Base-by-base conservation (phyloP, 192 early-diverging fungal species). In the Pilaira anomala region DNA sequence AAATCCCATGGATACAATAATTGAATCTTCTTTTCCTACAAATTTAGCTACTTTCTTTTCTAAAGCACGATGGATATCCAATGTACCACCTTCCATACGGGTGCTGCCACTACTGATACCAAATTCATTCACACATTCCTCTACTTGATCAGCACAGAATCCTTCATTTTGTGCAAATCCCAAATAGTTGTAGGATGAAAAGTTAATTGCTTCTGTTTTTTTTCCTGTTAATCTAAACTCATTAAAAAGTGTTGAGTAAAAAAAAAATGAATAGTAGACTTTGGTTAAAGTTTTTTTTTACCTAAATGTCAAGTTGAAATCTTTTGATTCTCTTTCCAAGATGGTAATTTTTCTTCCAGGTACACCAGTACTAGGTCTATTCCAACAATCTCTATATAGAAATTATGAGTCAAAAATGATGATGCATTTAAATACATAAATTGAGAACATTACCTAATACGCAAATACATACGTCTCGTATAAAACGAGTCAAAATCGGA, bases 401-500 rank as follows among this genome's bases (percentile, higher is more conserved):
- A 30, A 22, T 42, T 21, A 59, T 36, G 13, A 44, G 19, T 39
- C 48, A 12, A 19, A 28, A 28, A 24, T 49, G 7, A 26, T 28
- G 24, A 7, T 42, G 22, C 50, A 53, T 12, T 29, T 29, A 19
- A 30, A 46, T 25, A 8, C 13, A 39, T 52, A 60, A 16, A 19
- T n/a, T n/a, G n/a, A 25, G 22, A 19, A 25, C 8, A 45, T 40
- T 76, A 76, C 74, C 74, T 64, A 72, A 94, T 94, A 48, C 93
- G 85, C 4, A 76, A 62, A 71, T 94, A 95, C 50, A 95, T 77
- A 22, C 90, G 86, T 21, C 93, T 88, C 63, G 84, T 84, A 79
- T 92, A 94, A 75, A 95, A 88, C 64, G 89, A 92, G 76, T 95
- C 92, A 79, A 95, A 95, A 63, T 93, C 93, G 26, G 89, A 90